Percentiles rank a stretch among this genome's conserved stretches.
These are phyloP conservation scores for Candida endomychidarum DNA, from an alignment of 805 yeast species.

Conservation along the genomic window DNA sequence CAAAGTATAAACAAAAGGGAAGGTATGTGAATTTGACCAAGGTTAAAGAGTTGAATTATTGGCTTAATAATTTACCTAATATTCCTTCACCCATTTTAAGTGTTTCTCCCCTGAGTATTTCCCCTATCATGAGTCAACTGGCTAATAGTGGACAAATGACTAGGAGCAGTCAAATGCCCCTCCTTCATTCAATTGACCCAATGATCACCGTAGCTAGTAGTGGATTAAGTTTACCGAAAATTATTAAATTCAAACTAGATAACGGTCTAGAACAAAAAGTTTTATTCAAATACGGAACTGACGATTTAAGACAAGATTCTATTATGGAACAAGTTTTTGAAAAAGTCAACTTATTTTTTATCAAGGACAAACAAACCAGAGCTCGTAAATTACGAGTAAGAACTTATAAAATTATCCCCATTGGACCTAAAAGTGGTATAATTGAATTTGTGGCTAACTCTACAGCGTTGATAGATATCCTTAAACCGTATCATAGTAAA, in stretches of 20 bases:
- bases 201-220: slow-evolving; percentile 64
- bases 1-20: slow-evolving; percentile 44
- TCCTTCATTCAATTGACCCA: slow-evolving; percentile 45
- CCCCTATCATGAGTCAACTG: slow-evolving; percentile 31
- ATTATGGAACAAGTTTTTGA: slow-evolving; percentile 97
- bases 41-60: slow-evolving; percentile 19
- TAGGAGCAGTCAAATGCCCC: slow-evolving; percentile 48
- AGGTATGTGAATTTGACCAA: slow-evolving; percentile 31
- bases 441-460: slow-evolving; percentile 88
- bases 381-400: slow-evolving; percentile 61
- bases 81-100: slow-evolving; percentile 9
- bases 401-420: slow-evolving; percentile 86
- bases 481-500: slow-evolving; percentile 60
- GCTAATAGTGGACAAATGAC: too few relatives aligned
- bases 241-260: slow-evolving; percentile 52
- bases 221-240: slow-evolving; percentile 88
- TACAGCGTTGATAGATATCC: slow-evolving; percentile 63
- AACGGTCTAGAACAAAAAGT: slow-evolving; percentile 61
- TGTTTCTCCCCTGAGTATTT: too few relatives aligned
- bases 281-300: slow-evolving; percentile 81
- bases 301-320: slow-evolving; percentile 92
- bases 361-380: slow-evolving; percentile 53
- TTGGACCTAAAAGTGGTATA: slow-evolving; percentile 84
- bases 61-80: slow-evolving; percentile 2
- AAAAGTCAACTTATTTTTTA: slow-evolving; percentile 71